Base-by-base conservation (phyloP, 169 alveolate species). In the Cryptosporidium sp. region DNA sequence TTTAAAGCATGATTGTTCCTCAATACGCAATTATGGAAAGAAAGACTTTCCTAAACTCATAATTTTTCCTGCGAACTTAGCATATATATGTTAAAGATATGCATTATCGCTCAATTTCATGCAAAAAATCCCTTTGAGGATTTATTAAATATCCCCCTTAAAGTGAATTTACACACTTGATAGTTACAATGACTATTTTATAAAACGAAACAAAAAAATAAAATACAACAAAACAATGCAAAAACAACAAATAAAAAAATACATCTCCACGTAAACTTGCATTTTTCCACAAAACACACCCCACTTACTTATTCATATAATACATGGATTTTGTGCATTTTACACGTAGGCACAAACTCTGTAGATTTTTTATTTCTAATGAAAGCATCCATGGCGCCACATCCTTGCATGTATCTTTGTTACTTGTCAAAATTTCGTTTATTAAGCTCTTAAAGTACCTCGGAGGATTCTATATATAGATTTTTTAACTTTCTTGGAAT, bases 51-150 rank as follows among this genome's bases (percentile, higher is more conserved):
- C 35, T 3, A 55, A 55, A 9, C 67, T 55, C 3, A 4, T 41
- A 8, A n/a, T n/a, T 55, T 21, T 55, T 16, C 29, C 67, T 55
- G 67, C 67, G 67, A 55, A 55, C 67, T 55, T 21, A 55, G 67
- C 67, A 26, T 55, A 55, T 55, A 55, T 55, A 55, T 55, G n/a
- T 55, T 14, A n/a, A 55, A 21, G 67, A 55, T 55, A 55, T 26
- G 67, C 67, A 55, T 55, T 55, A n/a, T 55, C 67, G 67, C 67
- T 55, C 35, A 26, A 55, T 55, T 55, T 6, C 2, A 26, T 21
- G 67, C 18, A 23, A 26, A n/a, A 26, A 26, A 8, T 26, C 14
- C 37, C 14, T 55, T 55, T 55, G 2, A 55, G 23, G 21, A 14
- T 48, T 26, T 14, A 9, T 12, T 55, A 9, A 26, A 55, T n/a